These are phyloP conservation scores for Haplographium delicatum DNA, from an alignment of 495 filamentous ascomycete species.

Conservation along the genomic window DNA sequence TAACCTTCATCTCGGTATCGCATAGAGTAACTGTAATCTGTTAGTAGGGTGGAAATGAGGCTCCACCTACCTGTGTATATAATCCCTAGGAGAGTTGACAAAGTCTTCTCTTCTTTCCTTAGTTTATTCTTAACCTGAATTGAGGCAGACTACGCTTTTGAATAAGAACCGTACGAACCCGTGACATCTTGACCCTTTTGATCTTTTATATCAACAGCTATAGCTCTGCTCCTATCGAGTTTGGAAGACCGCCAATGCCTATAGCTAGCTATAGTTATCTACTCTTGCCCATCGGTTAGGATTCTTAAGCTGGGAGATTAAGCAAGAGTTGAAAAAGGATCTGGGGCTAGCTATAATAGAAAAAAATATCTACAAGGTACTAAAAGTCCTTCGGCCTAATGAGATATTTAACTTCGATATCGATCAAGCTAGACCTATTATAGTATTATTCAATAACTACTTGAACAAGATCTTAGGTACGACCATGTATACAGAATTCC, in stretches of 20 bases:
- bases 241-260: conserved; percentile 4
- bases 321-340: conserved; percentile 5
- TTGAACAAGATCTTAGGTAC: conserved; percentile 2
- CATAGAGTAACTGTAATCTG: no score
- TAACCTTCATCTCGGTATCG: no score
- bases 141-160: no score
- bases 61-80: no score
- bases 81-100: no score
- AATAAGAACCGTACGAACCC: no score
- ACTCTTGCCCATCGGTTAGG: conserved; percentile 11
- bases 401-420: conserved; percentile 12
- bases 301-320: conserved; percentile 10
- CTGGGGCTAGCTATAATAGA: conserved; percentile 1
- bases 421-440: conserved; percentile 1
- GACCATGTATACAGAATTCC: background rate
- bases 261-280: conserved; percentile 3
- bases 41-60: no score
- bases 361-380: conserved; percentile 1
- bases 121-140: no score
- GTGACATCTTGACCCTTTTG: conserved; percentile 8
- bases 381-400: conserved; percentile 7
- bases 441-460: conserved; percentile 6
- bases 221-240: conserved; percentile 13
- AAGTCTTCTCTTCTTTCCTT: no score
- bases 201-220: conserved; percentile 14